Conservation (phyloP, 164 flowering plant species). For the Piper betle region DNA sequence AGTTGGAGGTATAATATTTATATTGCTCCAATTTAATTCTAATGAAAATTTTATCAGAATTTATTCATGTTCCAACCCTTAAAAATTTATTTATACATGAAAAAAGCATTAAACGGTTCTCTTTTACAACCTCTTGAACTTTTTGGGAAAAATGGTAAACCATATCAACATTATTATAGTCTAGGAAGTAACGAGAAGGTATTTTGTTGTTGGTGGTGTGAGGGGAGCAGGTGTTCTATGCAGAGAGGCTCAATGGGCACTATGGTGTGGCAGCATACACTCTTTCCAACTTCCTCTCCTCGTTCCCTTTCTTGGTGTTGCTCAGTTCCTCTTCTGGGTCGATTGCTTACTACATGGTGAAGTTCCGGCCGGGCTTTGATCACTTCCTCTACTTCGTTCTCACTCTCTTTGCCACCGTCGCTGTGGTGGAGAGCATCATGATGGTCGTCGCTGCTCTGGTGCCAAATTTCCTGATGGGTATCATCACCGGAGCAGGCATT, state of each 20-base stretch:
- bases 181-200: no score
- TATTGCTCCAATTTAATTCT: no score
- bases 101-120: no score
- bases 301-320: conserved; percentile 43
- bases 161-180: no score
- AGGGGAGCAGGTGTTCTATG: conserved; percentile 25
- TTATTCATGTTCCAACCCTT: no score
- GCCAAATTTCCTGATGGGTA: conserved; percentile 55
- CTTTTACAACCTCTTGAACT: no score
- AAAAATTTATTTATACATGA: no score
- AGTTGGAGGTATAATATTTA: no score
- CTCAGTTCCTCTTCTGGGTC: conserved; percentile 28
- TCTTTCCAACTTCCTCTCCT: conserved; percentile 42
- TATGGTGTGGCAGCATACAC: conserved; percentile 30
- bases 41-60: no score
- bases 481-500: conserved; percentile 30
- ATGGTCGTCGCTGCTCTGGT: conserved; percentile 64
- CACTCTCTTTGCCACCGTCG: conserved; percentile 27
- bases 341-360: conserved; percentile 45
- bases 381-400: conserved; percentile 23
- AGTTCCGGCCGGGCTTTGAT: conserved; percentile 28
- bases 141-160: no score
- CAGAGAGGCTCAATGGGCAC: conserved; percentile 30
- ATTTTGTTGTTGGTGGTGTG: no score
- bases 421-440: conserved; percentile 61